Evolutionary conservation across 371 early-diverging fungal species (phyloP), one percentile per base, ranked within the genome.

Genomic region (Mucor velutinosus): DNA sequence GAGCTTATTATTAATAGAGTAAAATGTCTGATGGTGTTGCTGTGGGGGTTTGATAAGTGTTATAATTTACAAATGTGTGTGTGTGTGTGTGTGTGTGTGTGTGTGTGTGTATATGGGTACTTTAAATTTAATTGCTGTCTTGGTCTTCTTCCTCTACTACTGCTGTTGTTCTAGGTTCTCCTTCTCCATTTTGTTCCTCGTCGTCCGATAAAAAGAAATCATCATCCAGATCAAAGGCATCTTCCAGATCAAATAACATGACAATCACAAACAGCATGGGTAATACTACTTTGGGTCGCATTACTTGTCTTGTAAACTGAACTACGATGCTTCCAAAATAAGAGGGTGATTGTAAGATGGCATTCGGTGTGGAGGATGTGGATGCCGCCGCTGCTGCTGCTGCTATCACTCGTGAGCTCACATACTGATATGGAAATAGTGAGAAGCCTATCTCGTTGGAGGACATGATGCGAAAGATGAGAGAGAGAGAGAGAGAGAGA

Each of bases 221-320:
- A 10, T 80, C 83, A 25, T 82, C 82, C 12, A 82, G 25, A 55
- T 82, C 78, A 58, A 82, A 71, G 27, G 72, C 63, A 45, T 76
- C 80, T 23, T 81, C 79, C 15, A 82, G 65, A 71, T 82, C 83
- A 64, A 82, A 82, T 14, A 82, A 58, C 10, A 82, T 49, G 6
- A 80, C 77, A 39, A 78, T 75, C 27, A 78, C 66, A 33, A 78
- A 67, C 1, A 82, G 68, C 74, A 78, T 75, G 19, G 78, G 78
- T 17, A 78, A 49, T 23, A 82, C 43, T 7, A 82, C 68, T 33
- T 68, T 71, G 4, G 80, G 83, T 32, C 70, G 72, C 69, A 82
- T 69, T 4, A 82, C 70, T 58, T 80, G 78, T 32, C 67, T 75
- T 41, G 76, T 71, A 33, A 82, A 82, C 51, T 82, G 77, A 23